These are phyloP conservation scores for Aspergillus bertholletiae DNA, from an alignment of 495 filamentous ascomycete species.

Conservation along the genomic window DNA sequence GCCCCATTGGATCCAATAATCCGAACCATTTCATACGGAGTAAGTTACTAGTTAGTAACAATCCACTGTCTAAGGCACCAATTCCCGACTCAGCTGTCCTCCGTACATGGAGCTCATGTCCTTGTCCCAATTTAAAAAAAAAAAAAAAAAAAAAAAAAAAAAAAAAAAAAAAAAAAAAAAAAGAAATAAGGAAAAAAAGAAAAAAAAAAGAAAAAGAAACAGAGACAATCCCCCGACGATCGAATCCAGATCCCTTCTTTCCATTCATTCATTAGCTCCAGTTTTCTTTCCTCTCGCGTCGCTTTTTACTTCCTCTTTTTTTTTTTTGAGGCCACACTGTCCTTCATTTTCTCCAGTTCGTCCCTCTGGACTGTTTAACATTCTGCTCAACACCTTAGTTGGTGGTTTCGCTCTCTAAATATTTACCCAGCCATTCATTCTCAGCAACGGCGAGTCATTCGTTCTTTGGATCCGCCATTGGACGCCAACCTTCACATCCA, in stretches of 20 bases:
- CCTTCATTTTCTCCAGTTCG: conserved; percentile 9
- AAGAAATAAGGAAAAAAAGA: conserved; percentile 5
- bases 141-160: not conserved
- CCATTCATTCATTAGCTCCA: conserved; percentile 10
- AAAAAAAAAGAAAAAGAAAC: conserved; percentile 4
- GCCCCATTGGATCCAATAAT: conserved; percentile 13
- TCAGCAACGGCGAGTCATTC: conserved; percentile 1
- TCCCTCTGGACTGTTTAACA: not conserved
- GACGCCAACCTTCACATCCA: conserved; percentile 6
- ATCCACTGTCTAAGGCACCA: conserved; percentile 1
- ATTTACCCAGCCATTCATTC: conserved; percentile 5
- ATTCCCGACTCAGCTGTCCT: not conserved
- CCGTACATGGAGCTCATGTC: not conserved
- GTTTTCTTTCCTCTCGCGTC: conserved; percentile 4
- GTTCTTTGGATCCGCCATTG: conserved; percentile 4
- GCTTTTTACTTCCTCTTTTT: conserved; percentile 7
- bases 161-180: not conserved
- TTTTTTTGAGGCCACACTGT: conserved; percentile 2
- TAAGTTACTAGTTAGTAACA: not conserved
- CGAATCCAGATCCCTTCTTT: conserved; percentile 29
- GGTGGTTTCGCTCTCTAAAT: conserved; percentile 5
- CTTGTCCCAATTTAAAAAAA: not conserved
- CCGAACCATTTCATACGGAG: not conserved
- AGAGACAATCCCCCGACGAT: conserved; percentile 16
- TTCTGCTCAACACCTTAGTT: conserved; percentile 4